Evolutionary conservation across 1,139 yeast genomes (phyloP).

Genomic region (Sugiyamaella paludigena): DNA sequence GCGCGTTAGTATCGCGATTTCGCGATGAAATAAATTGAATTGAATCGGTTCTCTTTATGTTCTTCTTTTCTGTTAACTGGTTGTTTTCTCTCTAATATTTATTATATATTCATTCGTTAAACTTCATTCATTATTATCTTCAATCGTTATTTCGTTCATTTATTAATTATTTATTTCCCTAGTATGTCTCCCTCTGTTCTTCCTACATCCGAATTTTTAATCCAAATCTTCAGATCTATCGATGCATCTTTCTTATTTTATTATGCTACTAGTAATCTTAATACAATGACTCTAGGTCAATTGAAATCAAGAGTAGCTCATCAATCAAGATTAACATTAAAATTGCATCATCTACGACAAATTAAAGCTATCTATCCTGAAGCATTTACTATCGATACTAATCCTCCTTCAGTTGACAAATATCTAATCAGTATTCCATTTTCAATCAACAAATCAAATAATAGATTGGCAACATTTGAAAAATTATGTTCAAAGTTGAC

Average conservation of each 20-base stretch:
- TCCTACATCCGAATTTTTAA: too few species aligned
- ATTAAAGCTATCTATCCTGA: constrained; percentile 32
- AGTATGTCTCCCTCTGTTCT: too few species aligned
- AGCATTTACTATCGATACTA: constrained; percentile 21
- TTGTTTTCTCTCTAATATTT: too few species aligned
- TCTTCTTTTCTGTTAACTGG: too few species aligned
- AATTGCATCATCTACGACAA: constrained; percentile 26
- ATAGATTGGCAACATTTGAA: constrained; percentile 7
- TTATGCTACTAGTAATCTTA: constrained; percentile 22
- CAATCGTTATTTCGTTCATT: too few species aligned
- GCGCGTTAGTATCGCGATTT: too few species aligned
- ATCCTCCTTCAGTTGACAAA: neutral
- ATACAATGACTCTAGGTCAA: constrained; percentile 21
- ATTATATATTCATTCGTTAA: too few species aligned
- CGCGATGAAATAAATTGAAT: too few species aligned
- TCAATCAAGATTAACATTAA: constrained; percentile 25
- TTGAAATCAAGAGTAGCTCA: constrained; percentile 25
- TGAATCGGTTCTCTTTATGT: too few species aligned
- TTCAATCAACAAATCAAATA: constrained; percentile 11
- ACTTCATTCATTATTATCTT: too few species aligned
- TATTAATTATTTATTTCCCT: too few species aligned
- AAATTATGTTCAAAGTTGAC: neutral
- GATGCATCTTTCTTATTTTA: constrained; percentile 26
- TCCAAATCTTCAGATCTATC: constrained; percentile 22
- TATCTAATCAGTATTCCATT: constrained; percentile 14